A percentile compares a stretch with the other conserved stretches of the same genome.
phyloP scores from a whole-genome alignment of 2,329 filamentous ascomycete species.

The Didymella glomerata region DNA sequence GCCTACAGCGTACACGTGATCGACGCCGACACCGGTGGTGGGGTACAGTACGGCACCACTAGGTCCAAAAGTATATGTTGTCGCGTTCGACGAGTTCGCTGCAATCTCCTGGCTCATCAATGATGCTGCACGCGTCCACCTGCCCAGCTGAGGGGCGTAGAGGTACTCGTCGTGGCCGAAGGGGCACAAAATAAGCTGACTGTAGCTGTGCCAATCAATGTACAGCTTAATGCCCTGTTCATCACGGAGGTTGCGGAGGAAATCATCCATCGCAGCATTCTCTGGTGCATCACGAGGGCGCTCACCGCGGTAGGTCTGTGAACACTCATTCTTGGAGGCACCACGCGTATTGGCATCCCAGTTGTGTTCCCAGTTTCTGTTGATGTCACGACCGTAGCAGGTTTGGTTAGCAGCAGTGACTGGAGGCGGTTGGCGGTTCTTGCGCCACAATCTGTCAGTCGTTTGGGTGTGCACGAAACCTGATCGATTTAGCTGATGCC shows the following conservation, averaged over 20 bases:
- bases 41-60: conserved; percentile 68
- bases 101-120: conserved; percentile 61
- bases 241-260: conserved; percentile 54
- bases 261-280: conserved; percentile 53
- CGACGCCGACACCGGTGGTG: conserved; percentile 56
- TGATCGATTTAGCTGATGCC: conserved; percentile 12
- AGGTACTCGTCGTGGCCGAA: conserved; percentile 67
- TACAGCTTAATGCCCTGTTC: conserved; percentile 64
- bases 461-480: conserved; percentile 49
- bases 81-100: conserved; percentile 46
- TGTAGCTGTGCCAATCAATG: conserved; percentile 71
- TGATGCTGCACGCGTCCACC: conserved; percentile 60
- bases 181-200: conserved; percentile 66
- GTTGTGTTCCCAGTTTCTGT: conserved; percentile 46
- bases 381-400: conserved; percentile 46
- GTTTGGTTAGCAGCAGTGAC: conserved; percentile 36
- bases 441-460: conserved; percentile 48
- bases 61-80: conserved; percentile 55
- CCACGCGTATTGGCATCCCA: conserved; percentile 42
- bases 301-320: conserved; percentile 43
- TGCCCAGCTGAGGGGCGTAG: conserved; percentile 57
- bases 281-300: conserved; percentile 42
- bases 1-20: conserved; percentile 54
- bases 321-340: conserved; percentile 43
- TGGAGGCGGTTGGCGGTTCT: conserved; percentile 43